Conservation (phyloP, 495 filamentous ascomycete species). For the Geopyxis carbonaria region DNA sequence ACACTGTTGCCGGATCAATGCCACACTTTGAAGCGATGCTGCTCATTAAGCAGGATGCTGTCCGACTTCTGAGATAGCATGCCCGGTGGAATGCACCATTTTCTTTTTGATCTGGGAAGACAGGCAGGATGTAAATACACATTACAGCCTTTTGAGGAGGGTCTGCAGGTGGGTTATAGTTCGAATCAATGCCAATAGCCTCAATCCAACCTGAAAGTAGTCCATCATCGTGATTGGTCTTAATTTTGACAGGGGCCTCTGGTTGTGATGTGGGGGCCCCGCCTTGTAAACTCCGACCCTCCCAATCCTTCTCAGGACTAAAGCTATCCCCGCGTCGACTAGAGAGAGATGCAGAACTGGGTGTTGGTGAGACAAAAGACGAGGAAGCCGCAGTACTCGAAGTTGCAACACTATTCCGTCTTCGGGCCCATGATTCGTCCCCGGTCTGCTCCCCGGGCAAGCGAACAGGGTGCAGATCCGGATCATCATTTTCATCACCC, state of each 20-base stretch:
- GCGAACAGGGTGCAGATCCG: constrained; percentile 67
- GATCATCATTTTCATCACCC: constrained; percentile 73
- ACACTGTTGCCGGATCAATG: constrained; percentile 52
- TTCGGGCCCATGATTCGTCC: constrained; percentile 24
- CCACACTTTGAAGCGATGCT: constrained; percentile 60
- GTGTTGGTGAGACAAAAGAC: constrained; percentile 55
- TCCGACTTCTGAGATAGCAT: constrained; percentile 67
- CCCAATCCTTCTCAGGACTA: constrained; percentile 19
- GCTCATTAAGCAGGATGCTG: constrained; percentile 48
- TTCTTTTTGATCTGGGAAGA: constrained; percentile 34
- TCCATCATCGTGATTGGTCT: constrained; percentile 28
- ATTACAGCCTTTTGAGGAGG: constrained; percentile 48
- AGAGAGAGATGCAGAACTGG: constrained; percentile 41
- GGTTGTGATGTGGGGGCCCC: constrained; percentile 16
- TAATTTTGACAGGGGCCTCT: constrained; percentile 18
- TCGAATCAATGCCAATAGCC: constrained; percentile 69
- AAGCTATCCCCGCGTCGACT: constrained; percentile 32
- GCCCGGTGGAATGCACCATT: constrained; percentile 60
- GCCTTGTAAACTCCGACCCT: constrained; percentile 16
- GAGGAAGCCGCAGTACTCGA: constrained; percentile 34
- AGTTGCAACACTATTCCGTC: constrained; percentile 24
- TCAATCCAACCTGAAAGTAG: constrained; percentile 69
- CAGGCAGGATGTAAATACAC: constrained; percentile 60
- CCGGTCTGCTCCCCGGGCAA: constrained; percentile 50
- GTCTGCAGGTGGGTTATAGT: constrained; percentile 67